phyloP scores from a whole-genome alignment of 192 early-diverging fungal species.

The Coemansia sp. region DNA sequence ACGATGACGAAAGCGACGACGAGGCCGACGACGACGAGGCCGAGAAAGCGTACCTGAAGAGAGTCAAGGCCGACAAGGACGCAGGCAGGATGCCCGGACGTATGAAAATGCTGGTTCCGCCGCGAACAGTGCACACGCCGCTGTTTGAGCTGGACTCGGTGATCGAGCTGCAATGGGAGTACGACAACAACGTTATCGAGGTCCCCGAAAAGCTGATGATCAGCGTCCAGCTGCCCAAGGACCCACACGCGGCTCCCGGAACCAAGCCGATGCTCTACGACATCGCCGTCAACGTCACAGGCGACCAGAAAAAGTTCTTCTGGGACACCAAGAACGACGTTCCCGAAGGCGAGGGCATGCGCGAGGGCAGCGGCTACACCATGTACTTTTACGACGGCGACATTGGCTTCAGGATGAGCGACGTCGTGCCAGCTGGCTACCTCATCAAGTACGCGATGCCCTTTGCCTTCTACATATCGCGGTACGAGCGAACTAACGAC shows the following conservation, averaged over 20 bases:
- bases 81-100: constrained; percentile 49
- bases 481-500: constrained; percentile 52
- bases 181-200: constrained; percentile 53
- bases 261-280: constrained; percentile 50
- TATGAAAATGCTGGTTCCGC: constrained; percentile 54
- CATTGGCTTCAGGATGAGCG: constrained; percentile 55
- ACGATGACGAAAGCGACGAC: constrained; percentile 29
- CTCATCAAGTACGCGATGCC: constrained; percentile 56
- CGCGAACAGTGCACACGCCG: constrained; percentile 51
- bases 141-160: constrained; percentile 55
- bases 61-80: constrained; percentile 50
- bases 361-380: constrained; percentile 53
- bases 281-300: constrained; percentile 50
- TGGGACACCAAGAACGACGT: constrained; percentile 57
- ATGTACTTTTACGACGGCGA: constrained; percentile 56
- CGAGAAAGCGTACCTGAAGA: constrained; percentile 42
- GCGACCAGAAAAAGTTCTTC: constrained; percentile 41
- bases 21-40: constrained; percentile 23
- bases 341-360: constrained; percentile 52
- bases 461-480: constrained; percentile 51
- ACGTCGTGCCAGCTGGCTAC: constrained; percentile 49
- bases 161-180: constrained; percentile 53
- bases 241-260: constrained; percentile 39
- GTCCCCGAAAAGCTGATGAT: constrained; percentile 55
- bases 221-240: constrained; percentile 51